phyloP scores from a whole-genome alignment of 148 eudicot species.

The Persicaria maculosa region DNA sequence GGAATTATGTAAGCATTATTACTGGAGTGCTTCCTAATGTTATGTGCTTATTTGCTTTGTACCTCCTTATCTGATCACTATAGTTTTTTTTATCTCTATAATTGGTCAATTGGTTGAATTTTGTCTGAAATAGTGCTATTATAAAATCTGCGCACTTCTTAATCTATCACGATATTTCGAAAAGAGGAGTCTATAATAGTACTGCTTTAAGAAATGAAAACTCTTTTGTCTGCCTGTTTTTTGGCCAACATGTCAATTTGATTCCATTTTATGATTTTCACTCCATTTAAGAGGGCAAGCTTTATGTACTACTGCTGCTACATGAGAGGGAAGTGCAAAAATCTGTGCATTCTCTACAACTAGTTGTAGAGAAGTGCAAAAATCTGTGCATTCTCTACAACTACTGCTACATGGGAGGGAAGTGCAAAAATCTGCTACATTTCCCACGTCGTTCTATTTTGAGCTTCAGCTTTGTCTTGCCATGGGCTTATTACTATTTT shows the following conservation, averaged over 20 bases:
- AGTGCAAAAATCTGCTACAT: constrained; percentile 87
- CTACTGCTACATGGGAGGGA: constrained; percentile 60
- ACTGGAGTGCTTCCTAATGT: too few relatives aligned
- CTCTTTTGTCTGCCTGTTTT: too few relatives aligned
- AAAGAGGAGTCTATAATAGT: too few relatives aligned
- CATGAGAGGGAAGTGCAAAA: constrained; percentile 91
- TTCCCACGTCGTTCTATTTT: too few relatives aligned
- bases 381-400: too few relatives aligned
- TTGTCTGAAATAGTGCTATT: background rate
- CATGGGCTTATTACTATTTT: too few relatives aligned
- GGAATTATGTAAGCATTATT: constrained; percentile 59
- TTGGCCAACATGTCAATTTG: background rate
- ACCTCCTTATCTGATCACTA: background rate
- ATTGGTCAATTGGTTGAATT: background rate
- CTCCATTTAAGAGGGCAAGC: constrained; percentile 62
- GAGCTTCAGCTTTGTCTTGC: too few relatives aligned
- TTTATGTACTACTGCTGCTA: constrained; percentile 34
- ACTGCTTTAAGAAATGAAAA: too few relatives aligned
- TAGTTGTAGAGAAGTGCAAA: constrained; percentile 90
- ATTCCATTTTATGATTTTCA: background rate
- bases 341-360: too few relatives aligned
- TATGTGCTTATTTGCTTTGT: too few relatives aligned
- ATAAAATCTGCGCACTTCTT: background rate
- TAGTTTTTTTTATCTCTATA: background rate
- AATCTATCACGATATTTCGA: too few relatives aligned